Conservation (phyloP, 140 eudicot genomes). For the Senecio squalidus region DNA sequence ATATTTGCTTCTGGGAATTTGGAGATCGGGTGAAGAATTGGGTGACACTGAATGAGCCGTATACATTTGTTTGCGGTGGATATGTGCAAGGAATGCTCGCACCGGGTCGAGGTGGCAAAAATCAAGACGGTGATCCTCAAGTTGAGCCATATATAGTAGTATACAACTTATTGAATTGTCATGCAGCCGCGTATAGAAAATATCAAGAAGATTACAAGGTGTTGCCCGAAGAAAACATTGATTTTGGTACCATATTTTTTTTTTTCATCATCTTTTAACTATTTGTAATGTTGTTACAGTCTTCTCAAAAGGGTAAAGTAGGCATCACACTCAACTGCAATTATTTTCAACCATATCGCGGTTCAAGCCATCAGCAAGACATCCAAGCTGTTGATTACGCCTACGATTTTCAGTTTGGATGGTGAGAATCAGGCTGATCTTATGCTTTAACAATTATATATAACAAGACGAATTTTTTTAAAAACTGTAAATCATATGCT, state of each 20-base stretch:
- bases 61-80: neutral
- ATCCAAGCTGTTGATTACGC: slow-evolving; percentile 23
- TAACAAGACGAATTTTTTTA: no score
- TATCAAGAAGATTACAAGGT: slow-evolving; percentile 31
- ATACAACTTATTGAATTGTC: slow-evolving; percentile 23
- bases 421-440: slow-evolving; percentile 17
- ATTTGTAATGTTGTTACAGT: neutral
- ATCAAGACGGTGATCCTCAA: slow-evolving; percentile 22
- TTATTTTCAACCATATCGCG: slow-evolving; percentile 13
- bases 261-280: neutral
- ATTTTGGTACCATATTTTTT: no score
- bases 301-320: slow-evolving; percentile 22
- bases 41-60: slow-evolving; percentile 34
- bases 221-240: neutral
- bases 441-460: no score
- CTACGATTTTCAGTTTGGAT: slow-evolving; percentile 20
- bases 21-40: slow-evolving; percentile 42
- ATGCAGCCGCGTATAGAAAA: slow-evolving; percentile 24
- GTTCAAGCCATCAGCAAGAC: neutral
- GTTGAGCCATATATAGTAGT: slow-evolving; percentile 31
- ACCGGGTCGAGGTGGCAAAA: slow-evolving; percentile 32
- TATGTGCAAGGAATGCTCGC: slow-evolving; percentile 18
- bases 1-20: slow-evolving; percentile 35
- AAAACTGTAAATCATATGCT: neutral
- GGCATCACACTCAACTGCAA: slow-evolving; percentile 18